Base-by-base conservation (phyloP, 2,329 filamentous ascomycete genomes). In the Trichoderma oligosporum region DNA sequence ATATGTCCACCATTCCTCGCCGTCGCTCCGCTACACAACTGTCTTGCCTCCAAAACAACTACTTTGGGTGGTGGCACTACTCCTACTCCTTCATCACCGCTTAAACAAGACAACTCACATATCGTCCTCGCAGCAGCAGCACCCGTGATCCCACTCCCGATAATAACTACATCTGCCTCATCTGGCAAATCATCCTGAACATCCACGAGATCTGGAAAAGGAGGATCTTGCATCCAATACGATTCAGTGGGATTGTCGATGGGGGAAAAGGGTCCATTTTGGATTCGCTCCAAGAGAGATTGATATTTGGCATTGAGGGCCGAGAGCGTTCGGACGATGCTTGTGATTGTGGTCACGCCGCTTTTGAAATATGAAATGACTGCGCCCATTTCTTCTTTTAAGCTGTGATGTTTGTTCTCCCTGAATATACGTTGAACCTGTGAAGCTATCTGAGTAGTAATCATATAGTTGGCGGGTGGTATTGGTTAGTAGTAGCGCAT, bases 131-230 rank as follows among this genome's bases (percentile, higher is more conserved):
- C 65, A 1, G 67, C 61, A 1, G 68, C 63, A 4, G 72, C 74
- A 8, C 74, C 78, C 1, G 79, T 77, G 58, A 83, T 82, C 1
- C 81, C 82, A 33, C 79, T 82, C 20, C 81, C 80, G 60, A 83
- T 76, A 38, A 83, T 74, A 16, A 79, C 74, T 2, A 81, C 66
- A 57, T 83, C 80, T 5, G 73, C 74, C 6, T 69, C 64, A 1
- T 62, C 42, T 0, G 76, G 75, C 7, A 79, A 63, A 2, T 60
- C 58, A 2, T 65, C 60, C 29, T 67, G 67, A 2, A 67, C 63
- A 46, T 73, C 61, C 47, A 72, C 69, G 9, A 79, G 69, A 18
- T 73, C 67, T 4, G 75, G 74, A 63, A 72, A 74, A 0, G 76
- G 74, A 48, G 76, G 72, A 45, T 74, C 62, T 11, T 72, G 65